Evolutionary conservation across 2,329 filamentous ascomycete genomes (phyloP).

Genomic region (Coniosporium tulheliwenetii): DNA sequence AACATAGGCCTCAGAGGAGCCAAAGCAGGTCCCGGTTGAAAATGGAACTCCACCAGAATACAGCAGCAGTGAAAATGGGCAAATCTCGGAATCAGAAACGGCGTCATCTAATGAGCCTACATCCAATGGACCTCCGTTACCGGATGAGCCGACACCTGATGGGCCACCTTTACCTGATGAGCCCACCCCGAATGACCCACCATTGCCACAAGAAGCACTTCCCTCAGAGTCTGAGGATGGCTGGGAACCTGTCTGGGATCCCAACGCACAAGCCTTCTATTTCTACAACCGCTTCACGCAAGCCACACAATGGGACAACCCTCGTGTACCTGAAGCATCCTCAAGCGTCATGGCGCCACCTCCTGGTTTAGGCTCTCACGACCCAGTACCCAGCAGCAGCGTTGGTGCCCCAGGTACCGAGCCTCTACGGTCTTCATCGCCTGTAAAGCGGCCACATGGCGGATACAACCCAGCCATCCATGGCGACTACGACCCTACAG

Average conservation of each 20-base stretch:
- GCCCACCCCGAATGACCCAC: slow-evolving; percentile 7
- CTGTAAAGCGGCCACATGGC: slow-evolving; percentile 34
- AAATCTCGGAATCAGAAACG: too few relatives aligned
- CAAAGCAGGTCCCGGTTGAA: too few relatives aligned
- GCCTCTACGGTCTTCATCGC: slow-evolving; percentile 11
- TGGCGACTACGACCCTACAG: slow-evolving; percentile 87
- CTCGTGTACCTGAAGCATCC: slow-evolving; percentile 44
- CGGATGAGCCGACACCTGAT: not conserved
- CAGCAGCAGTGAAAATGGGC: too few relatives aligned
- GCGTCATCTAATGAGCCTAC: too few relatives aligned
- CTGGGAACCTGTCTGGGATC: slow-evolving; percentile 71
- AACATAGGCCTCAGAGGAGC: too few relatives aligned
- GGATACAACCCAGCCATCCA: slow-evolving; percentile 96
- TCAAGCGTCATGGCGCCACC: slow-evolving; percentile 2
- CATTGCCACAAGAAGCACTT: slow-evolving; percentile 34
- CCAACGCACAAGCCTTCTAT: slow-evolving; percentile 52
- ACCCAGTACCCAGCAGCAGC: slow-evolving; percentile 6
- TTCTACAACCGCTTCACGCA: slow-evolving; percentile 73
- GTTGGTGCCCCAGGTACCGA: slow-evolving; percentile 7
- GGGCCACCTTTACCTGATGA: slow-evolving; percentile 4
- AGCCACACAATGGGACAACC: slow-evolving; percentile 72
- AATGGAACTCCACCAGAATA: too few relatives aligned
- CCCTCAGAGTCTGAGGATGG: slow-evolving; percentile 42
- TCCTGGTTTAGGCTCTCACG: slow-evolving; percentile 12
- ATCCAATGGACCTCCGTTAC: too few relatives aligned